Evolutionary conservation across 768 basidiomycete species (phyloP).

Genomic region (Serendipita vermifera): DNA sequence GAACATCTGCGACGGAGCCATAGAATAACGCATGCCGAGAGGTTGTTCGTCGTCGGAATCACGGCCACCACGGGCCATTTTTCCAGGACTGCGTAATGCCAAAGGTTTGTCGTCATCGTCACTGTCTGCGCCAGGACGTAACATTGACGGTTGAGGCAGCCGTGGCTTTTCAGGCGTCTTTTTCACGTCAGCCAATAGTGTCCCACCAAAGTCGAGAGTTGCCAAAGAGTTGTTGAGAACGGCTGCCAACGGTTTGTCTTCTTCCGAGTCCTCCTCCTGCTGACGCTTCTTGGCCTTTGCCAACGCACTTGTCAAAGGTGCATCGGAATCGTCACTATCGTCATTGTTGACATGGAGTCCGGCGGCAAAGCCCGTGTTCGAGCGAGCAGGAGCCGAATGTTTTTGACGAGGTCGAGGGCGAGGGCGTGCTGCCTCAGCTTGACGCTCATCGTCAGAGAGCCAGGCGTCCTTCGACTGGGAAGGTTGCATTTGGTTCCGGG

Average conservation of each 20-base stretch:
- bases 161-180: no score
- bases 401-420: conserved; percentile 4
- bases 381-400: neutral
- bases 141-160: conserved; percentile 14
- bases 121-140: no score
- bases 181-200: conserved; percentile 24
- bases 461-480: neutral
- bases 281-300: conserved; percentile 40
- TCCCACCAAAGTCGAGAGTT: conserved; percentile 34
- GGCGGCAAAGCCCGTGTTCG: neutral
- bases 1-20: conserved; percentile 9
- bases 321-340: conserved; percentile 64
- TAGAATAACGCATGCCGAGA: conserved; percentile 33
- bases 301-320: conserved; percentile 58
- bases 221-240: conserved; percentile 32
- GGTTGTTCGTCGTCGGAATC: conserved; percentile 28
- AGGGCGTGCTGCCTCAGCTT: conserved; percentile 5
- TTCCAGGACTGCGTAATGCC: conserved; percentile 49
- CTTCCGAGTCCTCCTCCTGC: conserved; percentile 42
- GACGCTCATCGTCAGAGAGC: neutral
- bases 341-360: conserved; percentile 18
- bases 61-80: conserved; percentile 19
- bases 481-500: neutral
- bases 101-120: conserved; percentile 63
- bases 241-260: conserved; percentile 56